phyloP scores from a whole-genome alignment of 2,329 filamentous ascomycete species.

The Cytospora piceae region DNA sequence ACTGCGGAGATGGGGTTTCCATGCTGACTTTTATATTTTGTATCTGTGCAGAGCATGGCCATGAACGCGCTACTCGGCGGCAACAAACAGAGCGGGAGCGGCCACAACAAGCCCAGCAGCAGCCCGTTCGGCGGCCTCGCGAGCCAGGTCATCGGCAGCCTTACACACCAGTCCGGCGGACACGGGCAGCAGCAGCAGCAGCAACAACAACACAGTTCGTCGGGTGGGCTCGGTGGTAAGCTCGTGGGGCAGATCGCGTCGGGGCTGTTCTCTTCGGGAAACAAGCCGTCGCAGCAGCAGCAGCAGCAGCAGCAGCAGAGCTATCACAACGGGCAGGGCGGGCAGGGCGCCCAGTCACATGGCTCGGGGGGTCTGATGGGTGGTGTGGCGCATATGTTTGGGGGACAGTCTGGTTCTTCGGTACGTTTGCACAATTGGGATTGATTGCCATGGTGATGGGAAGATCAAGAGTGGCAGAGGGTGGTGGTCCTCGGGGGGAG shows the following conservation, averaged over 20 bases:
- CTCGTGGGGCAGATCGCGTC: constrained; percentile 61
- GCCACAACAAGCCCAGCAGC: constrained; percentile 44
- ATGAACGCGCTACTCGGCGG: constrained; percentile 60
- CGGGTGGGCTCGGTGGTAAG: constrained; percentile 51
- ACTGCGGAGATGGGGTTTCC: neutral
- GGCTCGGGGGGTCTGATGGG: constrained; percentile 54
- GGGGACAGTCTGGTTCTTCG: constrained; percentile 48
- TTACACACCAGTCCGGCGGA: constrained; percentile 37
- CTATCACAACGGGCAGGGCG: constrained; percentile 55
- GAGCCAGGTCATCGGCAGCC: constrained; percentile 51
- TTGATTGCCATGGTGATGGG: constrained; percentile 22
- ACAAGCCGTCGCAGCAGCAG: constrained; percentile 47
- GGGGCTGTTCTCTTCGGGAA: constrained; percentile 55
- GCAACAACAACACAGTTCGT: constrained; percentile 33
- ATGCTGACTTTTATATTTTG: constrained; percentile 17
- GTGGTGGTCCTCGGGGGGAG: neutral
- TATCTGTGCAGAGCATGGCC: constrained; percentile 56
- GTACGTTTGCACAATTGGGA: constrained; percentile 39
- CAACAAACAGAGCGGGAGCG: constrained; percentile 47
- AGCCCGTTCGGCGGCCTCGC: constrained; percentile 52
- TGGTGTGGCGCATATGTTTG: constrained; percentile 57
- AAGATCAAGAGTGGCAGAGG: neutral
- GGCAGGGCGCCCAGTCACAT: constrained; percentile 44
- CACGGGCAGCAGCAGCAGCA: constrained; percentile 31
- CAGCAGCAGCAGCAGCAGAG: constrained; percentile 45